Base-by-base conservation (phyloP, 2,329 filamentous ascomycete genomes). In the Shiraia bambusicola region DNA sequence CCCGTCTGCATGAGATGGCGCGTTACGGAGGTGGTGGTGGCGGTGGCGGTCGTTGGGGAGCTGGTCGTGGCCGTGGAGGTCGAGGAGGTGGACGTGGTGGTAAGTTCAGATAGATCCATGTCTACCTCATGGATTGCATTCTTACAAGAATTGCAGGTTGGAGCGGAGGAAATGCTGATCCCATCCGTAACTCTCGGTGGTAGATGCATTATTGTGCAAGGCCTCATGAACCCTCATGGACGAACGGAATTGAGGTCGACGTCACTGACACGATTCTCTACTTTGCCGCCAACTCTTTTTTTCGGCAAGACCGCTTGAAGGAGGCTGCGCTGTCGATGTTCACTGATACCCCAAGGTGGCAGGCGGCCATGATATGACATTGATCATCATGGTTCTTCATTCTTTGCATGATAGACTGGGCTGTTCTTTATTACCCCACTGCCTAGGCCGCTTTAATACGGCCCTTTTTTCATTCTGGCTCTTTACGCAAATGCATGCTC, bases 1-100 rank as follows among this genome's bases (percentile, higher is more conserved):
- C 93, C 66, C 87, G 90, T 71, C 86, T 98, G 52, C 83, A 84
- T 52, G 93, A 98, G 79, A 97, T 98, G 93, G 84, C 83, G 59
- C 87, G 93, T 71, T 97, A 91, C 69, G 83, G 89, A 56, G 88
- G 90, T 51, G 88, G 88, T 43, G 89, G 89, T 45, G 87, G 87
- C 39, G 82, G 86, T 52, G 82, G 86, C 56, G 69, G 76, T 56
- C 80, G 86, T 52, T 84, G 81, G 62, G 82, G 86, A 63, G 83
- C 80, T 61, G 74, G 81, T 56, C 76, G 87, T 61, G 85, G 85
- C 67, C 80, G 85, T 61, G 82, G 86, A 56, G 46, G 46, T 22
- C 40, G 54, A 54, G 75, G 79, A 54, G 77, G 82, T 55, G 75
- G 78, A 51, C 71, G 78, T 51, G 74, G 79, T 49, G 67, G 75